Conservation (phyloP, 225 moss, liverwort and hornwort genomes). For the Lunularia cruciata region DNA sequence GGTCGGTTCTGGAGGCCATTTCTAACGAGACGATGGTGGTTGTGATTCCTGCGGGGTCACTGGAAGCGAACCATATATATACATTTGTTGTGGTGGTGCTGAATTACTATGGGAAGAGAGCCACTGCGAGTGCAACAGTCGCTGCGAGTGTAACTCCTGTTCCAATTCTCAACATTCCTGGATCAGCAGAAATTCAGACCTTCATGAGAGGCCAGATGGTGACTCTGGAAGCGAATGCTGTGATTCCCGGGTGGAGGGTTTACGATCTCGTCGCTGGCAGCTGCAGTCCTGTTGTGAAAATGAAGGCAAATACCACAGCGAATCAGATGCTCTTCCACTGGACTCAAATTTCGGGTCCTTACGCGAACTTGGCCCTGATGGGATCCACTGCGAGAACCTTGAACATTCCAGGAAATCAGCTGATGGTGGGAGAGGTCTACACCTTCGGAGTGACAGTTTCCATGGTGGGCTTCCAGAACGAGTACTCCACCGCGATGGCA, state of each 20-base stretch:
- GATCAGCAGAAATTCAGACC: slow-evolving; percentile 12
- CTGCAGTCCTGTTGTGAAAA: neutral
- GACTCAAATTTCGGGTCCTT: slow-evolving; percentile 34
- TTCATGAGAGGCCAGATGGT: slow-evolving; percentile 26
- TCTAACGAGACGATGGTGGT: slow-evolving; percentile 41
- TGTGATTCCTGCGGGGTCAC: slow-evolving; percentile 34
- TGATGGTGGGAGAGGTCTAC: slow-evolving; percentile 23
- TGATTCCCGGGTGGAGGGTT: slow-evolving; percentile 11
- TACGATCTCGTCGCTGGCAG: slow-evolving; percentile 34
- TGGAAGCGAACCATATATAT: slow-evolving; percentile 47
- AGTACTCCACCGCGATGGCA: slow-evolving; percentile 28
- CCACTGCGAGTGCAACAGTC: slow-evolving; percentile 27
- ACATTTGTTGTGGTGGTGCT: slow-evolving; percentile 51
- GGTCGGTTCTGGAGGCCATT: slow-evolving; percentile 36
- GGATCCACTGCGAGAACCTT: slow-evolving; percentile 42
- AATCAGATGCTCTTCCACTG: slow-evolving; percentile 38
- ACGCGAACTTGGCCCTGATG: slow-evolving; percentile 8
- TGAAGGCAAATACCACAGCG: slow-evolving; percentile 9
- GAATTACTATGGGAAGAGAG: slow-evolving; percentile 43
- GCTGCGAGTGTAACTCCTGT: slow-evolving; percentile 14
- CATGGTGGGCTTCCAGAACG: slow-evolving; percentile 20
- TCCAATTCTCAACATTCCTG: slow-evolving; percentile 37
- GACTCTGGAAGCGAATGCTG: slow-evolving; percentile 44
- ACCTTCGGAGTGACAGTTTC: slow-evolving; percentile 40
- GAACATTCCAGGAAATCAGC: slow-evolving; percentile 46